phyloP scores from a whole-genome alignment of 179 eudicot species.

The Heliamphora pulchella region DNA sequence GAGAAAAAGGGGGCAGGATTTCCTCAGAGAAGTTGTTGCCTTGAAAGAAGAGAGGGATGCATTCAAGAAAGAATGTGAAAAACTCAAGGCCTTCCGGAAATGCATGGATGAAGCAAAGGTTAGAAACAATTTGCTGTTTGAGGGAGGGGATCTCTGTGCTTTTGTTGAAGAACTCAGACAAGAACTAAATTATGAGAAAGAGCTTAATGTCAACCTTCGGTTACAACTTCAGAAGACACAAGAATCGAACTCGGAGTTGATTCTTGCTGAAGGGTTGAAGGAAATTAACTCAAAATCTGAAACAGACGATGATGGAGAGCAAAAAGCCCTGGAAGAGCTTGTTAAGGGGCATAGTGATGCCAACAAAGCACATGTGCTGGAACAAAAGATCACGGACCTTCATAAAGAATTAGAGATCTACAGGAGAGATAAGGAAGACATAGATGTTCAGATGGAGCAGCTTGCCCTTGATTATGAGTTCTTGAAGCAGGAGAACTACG shows the following conservation, averaged over 20 bases:
- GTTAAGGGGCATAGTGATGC: conserved; percentile 65
- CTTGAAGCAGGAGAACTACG: conserved; percentile 87
- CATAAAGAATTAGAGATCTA: conserved; percentile 66
- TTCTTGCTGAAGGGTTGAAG: conserved; percentile 48
- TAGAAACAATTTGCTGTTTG: conserved; percentile 41
- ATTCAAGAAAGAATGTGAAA: conserved; percentile 60
- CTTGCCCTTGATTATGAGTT: conserved; percentile 91
- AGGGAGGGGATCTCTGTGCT: conserved; percentile 56
- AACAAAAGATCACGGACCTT: conserved; percentile 69
- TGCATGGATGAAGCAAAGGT: conserved; percentile 39
- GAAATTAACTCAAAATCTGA: conserved; percentile 32
- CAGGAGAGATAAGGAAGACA: conserved; percentile 76
- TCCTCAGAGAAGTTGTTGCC: conserved; percentile 48
- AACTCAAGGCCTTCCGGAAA: conserved; percentile 43
- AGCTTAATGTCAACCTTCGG: conserved; percentile 64
- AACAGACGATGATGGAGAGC: conserved; percentile 64
- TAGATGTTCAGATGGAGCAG: conserved; percentile 97
- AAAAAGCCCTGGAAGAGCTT: conserved; percentile 70
- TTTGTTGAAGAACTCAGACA: conserved; percentile 69
- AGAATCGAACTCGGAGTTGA: conserved; percentile 75
- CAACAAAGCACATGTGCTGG: conserved; percentile 59
- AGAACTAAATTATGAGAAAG: conserved; percentile 69
- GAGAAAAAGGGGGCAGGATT: conserved; percentile 80
- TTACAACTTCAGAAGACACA: conserved; percentile 87
- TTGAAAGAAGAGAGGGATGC: conserved; percentile 73